phyloP scores from a whole-genome alignment of 768 basidiomycete species.

The Cyclocybe cylindracea region DNA sequence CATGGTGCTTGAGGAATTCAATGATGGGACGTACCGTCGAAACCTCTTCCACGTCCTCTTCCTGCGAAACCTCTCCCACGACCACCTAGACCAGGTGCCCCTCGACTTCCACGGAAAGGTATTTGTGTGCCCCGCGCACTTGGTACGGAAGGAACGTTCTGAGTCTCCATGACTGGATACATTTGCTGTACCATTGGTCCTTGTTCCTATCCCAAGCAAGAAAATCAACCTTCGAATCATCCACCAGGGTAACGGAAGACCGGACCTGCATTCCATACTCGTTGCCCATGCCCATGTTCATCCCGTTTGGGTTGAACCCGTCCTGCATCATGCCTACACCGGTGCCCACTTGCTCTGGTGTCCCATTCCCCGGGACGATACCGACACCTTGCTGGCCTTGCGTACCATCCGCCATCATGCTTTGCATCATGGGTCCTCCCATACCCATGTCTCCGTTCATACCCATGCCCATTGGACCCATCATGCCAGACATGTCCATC shows the following conservation, averaged over 20 bases:
- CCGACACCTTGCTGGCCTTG: conserved; percentile 37
- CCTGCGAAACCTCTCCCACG: conserved; percentile 42
- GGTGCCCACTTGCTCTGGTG: conserved; percentile 42
- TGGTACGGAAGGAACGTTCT: conserved; percentile 48
- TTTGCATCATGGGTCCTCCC: conserved; percentile 60
- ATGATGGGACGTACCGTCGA: conserved; percentile 34
- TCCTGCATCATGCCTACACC: conserved; percentile 51
- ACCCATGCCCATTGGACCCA: conserved; percentile 63
- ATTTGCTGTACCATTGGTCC: conserved; percentile 64
- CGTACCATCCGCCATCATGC: conserved; percentile 43
- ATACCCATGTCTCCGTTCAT: conserved; percentile 71
- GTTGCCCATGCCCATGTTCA: conserved; percentile 69
- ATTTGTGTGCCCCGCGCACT: conserved; percentile 36
- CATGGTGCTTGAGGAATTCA: conserved; percentile 7
- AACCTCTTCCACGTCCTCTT: conserved; percentile 45
- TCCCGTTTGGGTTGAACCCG: conserved; percentile 48
- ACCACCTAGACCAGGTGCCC: conserved; percentile 35
- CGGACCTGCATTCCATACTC: conserved; percentile 77
- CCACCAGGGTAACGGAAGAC: conserved; percentile 24
- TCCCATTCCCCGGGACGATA: conserved; percentile 37
- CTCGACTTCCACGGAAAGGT: conserved; percentile 41
- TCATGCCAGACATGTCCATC: conserved; percentile 77
- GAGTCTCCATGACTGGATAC: conserved; percentile 65
- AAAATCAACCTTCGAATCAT: conserved; percentile 13
- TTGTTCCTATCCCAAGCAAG: conserved; percentile 46